phyloP scores from a whole-genome alignment of 306 rosid species.

The Prunus mira region DNA sequence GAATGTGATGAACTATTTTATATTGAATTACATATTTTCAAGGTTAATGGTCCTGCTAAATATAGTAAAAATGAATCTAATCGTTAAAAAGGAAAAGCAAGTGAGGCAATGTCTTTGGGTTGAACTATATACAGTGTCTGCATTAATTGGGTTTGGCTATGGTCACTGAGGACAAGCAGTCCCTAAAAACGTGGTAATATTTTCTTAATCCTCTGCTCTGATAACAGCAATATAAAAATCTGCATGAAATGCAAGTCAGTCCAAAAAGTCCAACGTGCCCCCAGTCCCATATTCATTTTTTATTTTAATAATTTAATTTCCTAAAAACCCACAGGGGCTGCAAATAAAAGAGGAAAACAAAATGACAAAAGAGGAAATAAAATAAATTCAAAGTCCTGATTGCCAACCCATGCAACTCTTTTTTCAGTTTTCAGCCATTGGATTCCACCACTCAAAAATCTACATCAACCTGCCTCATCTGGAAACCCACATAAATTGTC shows the following conservation, averaged over 20 bases:
- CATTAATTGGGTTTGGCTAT: no score
- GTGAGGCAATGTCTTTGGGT: no score
- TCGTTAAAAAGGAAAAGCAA: no score
- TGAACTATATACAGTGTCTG: no score
- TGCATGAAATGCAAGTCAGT: not conserved
- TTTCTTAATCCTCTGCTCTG: no score
- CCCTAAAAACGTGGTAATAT: no score
- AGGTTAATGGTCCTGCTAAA: no score
- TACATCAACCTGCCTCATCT: not conserved
- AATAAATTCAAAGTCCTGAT: not conserved
- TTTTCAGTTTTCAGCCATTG: not conserved
- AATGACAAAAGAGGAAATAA: not conserved
- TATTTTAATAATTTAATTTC: not conserved
- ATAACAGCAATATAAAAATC: not conserved
- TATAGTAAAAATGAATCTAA: no score
- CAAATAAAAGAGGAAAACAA: not conserved
- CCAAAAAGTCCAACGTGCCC: no score
- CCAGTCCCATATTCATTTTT: not conserved
- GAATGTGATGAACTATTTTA: no score
- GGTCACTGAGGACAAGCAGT: no score
- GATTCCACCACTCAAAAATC: not conserved
- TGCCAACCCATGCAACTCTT: slow-evolving; percentile 3
- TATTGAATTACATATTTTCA: no score
- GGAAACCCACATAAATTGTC: not conserved
- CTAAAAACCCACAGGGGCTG: not conserved